phyloP scores from a whole-genome alignment of 2,329 filamentous ascomycete species.

The Microcyclosporella mali region DNA sequence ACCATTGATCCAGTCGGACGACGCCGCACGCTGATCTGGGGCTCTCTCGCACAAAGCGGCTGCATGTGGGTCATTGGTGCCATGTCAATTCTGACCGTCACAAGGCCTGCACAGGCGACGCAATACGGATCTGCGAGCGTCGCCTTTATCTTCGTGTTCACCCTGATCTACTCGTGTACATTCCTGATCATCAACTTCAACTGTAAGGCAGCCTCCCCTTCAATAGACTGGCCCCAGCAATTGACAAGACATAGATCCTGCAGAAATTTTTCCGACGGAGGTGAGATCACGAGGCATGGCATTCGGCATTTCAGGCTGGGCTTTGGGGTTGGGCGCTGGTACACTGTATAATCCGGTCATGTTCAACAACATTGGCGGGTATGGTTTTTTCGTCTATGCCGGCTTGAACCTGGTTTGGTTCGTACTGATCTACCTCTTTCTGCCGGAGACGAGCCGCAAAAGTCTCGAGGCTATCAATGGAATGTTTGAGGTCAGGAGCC shows the following conservation, averaged over 20 bases:
- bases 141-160: conserved; percentile 1
- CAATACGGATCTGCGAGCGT: background rate
- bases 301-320: conserved; percentile 55
- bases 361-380: conserved; percentile 30
- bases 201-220: conserved; percentile 24
- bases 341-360: conserved; percentile 50
- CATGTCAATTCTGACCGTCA: background rate
- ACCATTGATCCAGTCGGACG: conserved; percentile 36
- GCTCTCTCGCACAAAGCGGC: conserved; percentile 13
- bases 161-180: conserved; percentile 1
- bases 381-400: conserved; percentile 3
- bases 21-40: conserved; percentile 33
- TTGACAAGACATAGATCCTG: background rate
- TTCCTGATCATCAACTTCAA: conserved; percentile 4
- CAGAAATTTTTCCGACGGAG: conserved; percentile 53
- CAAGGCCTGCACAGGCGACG: background rate
- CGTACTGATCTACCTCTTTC: background rate
- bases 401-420: conserved; percentile 3
- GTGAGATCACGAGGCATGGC: conserved; percentile 55
- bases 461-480: conserved; percentile 1
- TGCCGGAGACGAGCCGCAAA: conserved; percentile 1
- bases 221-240: conserved; percentile 22
- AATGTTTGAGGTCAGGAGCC: conserved; percentile 2
- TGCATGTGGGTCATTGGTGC: background rate
- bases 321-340: conserved; percentile 49